Evolutionary conservation across 495 filamentous ascomycete genomes (phyloP), one percentile per base, ranked within the genome.

Genomic region (Oidiodendron maius): DNA sequence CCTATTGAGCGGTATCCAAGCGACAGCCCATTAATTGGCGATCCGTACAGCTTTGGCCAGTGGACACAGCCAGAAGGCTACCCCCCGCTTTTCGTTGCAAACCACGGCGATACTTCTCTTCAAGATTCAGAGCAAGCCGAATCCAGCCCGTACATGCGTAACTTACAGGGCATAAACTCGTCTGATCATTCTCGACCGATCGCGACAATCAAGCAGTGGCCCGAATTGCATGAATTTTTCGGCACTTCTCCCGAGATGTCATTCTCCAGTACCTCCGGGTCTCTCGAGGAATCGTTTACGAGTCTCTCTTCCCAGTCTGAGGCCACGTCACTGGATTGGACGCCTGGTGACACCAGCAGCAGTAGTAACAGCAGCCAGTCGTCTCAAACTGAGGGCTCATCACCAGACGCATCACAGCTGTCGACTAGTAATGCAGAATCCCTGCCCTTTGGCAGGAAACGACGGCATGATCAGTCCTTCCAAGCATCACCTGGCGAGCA

Each of bases 11-110:
- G 25, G 8, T 15, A 10, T 5, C 9, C 15, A 5, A 24, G 21
- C 39, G 9, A 21, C 15, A 23, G 23, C 39, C 52, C 40, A 32
- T 22, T 46, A 23, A 24, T 46, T 25, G 20, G 8, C 13, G 40
- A 50, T 41, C 46, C 40, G 12, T 43, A 43, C 22, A 37, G 46
- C 12, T 41, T 50, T 16, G 46, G 42, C 18, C 35, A 25, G 24
- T 53, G 44, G 44, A 32, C 25, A 22, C 26, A 41, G 10, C 36
- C 38, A 12, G 30, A 48, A 21, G 51, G 44, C 23, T 34, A 43
- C 38, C 5, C 13, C 9, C 16, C 35, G 20, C 25, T 25, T 21
- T 34, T 25, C 32, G 28, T 34, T 37, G 32, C 1, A 12, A 34
- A 38, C 35, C 44, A 20, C 24, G 11, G 13, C 6, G 17, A 16